These are phyloP conservation scores for Dujonia santamariae DNA, from an alignment of 1,139 yeast genomes.

Conservation along the genomic window DNA sequence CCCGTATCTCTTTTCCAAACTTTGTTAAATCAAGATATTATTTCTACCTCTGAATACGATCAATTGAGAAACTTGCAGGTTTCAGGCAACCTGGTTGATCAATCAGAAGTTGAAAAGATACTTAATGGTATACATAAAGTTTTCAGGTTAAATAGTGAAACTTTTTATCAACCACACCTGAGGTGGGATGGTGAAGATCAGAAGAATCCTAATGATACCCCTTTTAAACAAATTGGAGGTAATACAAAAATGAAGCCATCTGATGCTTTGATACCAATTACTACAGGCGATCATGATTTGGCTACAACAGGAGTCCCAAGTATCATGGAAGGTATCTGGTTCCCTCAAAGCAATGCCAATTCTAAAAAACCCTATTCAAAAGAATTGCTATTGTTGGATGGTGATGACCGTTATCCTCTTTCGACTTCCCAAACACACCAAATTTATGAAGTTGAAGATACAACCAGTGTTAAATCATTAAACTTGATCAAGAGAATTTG, in stretches of 20 bases:
- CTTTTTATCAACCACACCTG: slow-evolving; percentile 37
- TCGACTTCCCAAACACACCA: slow-evolving; percentile 5
- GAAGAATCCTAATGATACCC: neutral
- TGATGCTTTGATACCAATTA: slow-evolving; percentile 1
- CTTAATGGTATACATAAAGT: slow-evolving; percentile 53
- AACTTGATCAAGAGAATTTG: slow-evolving; percentile 31
- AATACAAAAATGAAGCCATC: neutral
- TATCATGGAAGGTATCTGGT: slow-evolving; percentile 38
- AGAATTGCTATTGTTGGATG: slow-evolving; percentile 5
- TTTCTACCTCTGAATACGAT: neutral
- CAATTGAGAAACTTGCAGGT: slow-evolving; percentile 8
- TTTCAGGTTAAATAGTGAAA: slow-evolving; percentile 29
- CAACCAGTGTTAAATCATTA: slow-evolving; percentile 9
- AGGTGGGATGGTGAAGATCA: slow-evolving; percentile 21
- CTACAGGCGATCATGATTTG: slow-evolving; percentile 2
- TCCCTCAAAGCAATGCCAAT: slow-evolving; percentile 17
- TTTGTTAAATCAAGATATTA: slow-evolving; percentile 15
- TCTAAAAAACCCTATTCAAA: slow-evolving; percentile 4
- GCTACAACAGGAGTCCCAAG: slow-evolving; percentile 15
- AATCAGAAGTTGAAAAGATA: slow-evolving; percentile 26
- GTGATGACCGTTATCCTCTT: neutral
- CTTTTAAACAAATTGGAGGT: neutral
- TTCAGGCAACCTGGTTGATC: slow-evolving; percentile 5
- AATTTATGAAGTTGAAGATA: slow-evolving; percentile 8
- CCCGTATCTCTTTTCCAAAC: slow-evolving; percentile 62